Evolutionary conservation across 768 basidiomycete species (phyloP), one percentile per base, ranked within the genome.

Genomic region (Phaffia australis): DNA sequence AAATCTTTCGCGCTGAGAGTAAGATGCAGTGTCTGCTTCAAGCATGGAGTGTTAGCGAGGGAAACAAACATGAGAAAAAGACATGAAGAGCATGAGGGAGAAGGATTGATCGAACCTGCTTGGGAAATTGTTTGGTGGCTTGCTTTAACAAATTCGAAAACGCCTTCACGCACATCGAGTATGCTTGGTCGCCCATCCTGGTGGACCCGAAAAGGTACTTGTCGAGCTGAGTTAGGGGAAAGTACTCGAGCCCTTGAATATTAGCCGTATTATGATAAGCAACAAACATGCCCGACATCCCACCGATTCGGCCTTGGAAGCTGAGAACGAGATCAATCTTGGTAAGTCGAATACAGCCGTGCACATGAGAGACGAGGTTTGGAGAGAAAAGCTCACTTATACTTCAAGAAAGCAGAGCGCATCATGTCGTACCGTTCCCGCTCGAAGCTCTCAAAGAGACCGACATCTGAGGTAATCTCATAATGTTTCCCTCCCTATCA

Each of bases 261-360:
- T 82, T 81, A 8, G 83, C 83, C 0, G 89, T 93, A 69, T 94
- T 95, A 71, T 79, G 79, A 70, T 78, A 79, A 0, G 78, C 78
- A 54, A 77, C 66, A 56, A 78, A 76, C 9, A 97, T 86, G 19
- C 94, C 94, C 73, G 95, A 92, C 94, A 98, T 98, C 73, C 86
- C 84, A 11, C 94, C 94, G 69, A 99, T 98, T 5, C 94, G 85
- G 1, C 83, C 93, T 80, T 99, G 94, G 79, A 98, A 87, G 70
- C 89, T 91, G 69, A 18, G 68, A n/a, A 51, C 1, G 35, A 21
- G 35, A 42, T 42, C 27, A 23, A 29, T 29, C 56, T 56, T 16
- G 15, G 25, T 56, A 4, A 56, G 56, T 11, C 1, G 14, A 56
- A 25, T 8, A 54, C 9, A 3, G 30, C 29, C 46, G 23, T 0